Percentiles rank a stretch among this genome's conserved stretches.
These are phyloP conservation scores for Asclepias syriaca DNA, from an alignment of 257 asterid species.

Conservation along the genomic window DNA sequence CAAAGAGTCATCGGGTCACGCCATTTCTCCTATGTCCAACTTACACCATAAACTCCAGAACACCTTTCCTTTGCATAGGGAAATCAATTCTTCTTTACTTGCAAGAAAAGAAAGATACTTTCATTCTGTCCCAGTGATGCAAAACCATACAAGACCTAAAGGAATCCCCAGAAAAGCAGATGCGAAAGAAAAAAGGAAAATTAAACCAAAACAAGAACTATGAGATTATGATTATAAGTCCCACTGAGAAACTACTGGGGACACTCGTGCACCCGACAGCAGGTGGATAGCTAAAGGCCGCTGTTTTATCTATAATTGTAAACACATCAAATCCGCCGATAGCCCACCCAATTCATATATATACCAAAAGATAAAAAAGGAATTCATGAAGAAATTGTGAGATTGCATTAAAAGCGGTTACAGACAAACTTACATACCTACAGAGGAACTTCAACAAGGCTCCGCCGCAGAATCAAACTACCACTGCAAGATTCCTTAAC, in stretches of 20 bases:
- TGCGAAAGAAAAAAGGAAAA: neutral
- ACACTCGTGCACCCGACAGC: neutral
- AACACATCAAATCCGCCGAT: neutral
- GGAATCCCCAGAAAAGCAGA: neutral
- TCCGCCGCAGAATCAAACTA: neutral
- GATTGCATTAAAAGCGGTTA: neutral
- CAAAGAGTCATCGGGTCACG: too few relatives aligned
- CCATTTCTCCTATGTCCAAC: neutral
- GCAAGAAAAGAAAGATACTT: neutral
- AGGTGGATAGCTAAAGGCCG: neutral
- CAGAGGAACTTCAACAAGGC: neutral
- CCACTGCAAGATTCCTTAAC: neutral
- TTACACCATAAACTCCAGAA: neutral
- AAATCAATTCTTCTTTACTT: neutral
- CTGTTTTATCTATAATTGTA: neutral
- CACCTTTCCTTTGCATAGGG: neutral
- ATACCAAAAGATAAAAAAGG: too few relatives aligned
- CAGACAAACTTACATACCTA: neutral
- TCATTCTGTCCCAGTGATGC: neutral
- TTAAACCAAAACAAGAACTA: neutral
- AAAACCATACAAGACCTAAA: neutral
- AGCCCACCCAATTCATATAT: neutral
- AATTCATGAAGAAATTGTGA: neutral
- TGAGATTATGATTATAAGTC: neutral
- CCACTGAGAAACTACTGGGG: neutral